A percentile compares a stretch with the other conserved stretches of the same genome.
Evolutionary conservation across 208 protist genomes (phyloP).

Genomic region (Trypanosoma caninum): DNA sequence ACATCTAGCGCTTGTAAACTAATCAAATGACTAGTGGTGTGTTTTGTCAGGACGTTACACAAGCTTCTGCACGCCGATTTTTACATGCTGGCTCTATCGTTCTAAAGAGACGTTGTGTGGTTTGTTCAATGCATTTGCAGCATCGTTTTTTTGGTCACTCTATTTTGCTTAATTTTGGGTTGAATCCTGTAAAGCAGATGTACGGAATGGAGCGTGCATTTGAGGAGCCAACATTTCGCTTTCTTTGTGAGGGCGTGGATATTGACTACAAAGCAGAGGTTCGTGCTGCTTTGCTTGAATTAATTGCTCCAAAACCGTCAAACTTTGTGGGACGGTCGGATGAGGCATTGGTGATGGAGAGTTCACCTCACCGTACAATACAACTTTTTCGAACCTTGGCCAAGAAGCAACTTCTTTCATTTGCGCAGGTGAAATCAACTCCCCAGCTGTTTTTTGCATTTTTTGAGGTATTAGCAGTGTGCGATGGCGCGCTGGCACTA

Average conservation of each 20-base stretch:
- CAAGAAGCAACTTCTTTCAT: slow-evolving; percentile 58
- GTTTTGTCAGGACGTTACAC: neutral
- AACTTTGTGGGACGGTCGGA: slow-evolving; percentile 46
- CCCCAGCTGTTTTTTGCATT: slow-evolving; percentile 56
- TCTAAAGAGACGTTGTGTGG: neutral
- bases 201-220: slow-evolving; percentile 84
- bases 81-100: neutral
- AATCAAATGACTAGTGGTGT: neutral
- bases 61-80: neutral
- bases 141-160: slow-evolving; percentile 28
- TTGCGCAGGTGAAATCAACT: slow-evolving; percentile 79
- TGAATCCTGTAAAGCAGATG: slow-evolving; percentile 39
- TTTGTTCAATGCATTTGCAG: neutral
- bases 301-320: slow-evolving; percentile 37
- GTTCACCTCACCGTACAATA: slow-evolving; percentile 31
- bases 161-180: slow-evolving; percentile 20
- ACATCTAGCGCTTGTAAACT: too few relatives aligned
- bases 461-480: slow-evolving; percentile 77
- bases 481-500: slow-evolving; percentile 52
- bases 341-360: slow-evolving; percentile 2
- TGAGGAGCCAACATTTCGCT: slow-evolving; percentile 83
- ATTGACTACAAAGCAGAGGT: slow-evolving; percentile 84
- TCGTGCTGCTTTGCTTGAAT: slow-evolving; percentile 44
- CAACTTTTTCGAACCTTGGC: slow-evolving; percentile 61
- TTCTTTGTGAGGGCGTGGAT: slow-evolving; percentile 79